Conservation (phyloP, 1,139 yeast species). For the Pichia sp. region DNA sequence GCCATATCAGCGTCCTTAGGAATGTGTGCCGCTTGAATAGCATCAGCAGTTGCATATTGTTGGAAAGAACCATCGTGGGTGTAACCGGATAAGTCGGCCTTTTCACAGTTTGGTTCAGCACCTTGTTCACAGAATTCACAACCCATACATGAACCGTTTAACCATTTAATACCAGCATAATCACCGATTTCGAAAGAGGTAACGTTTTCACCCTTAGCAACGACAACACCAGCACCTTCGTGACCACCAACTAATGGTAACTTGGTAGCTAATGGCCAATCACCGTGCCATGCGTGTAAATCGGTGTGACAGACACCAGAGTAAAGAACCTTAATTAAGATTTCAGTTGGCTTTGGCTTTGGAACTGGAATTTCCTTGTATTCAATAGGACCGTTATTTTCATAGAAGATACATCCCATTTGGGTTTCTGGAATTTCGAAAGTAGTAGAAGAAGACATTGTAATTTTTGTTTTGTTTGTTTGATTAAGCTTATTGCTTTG, state of each 20-base stretch:
- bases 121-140: conserved; percentile 63
- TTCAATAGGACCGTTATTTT: conserved; percentile 38
- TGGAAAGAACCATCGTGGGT: conserved; percentile 78
- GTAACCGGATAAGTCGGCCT: conserved; percentile 66
- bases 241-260: conserved; percentile 75
- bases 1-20: conserved; percentile 62
- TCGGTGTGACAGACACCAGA: conserved; percentile 79
- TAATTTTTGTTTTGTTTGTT: background rate
- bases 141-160: conserved; percentile 61
- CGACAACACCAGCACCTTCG: conserved; percentile 79
- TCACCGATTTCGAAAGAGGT: conserved; percentile 62
- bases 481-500: no score
- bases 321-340: conserved; percentile 57
- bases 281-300: conserved; percentile 75
- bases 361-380: conserved; percentile 64
- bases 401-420: conserved; percentile 38
- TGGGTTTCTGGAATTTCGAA: conserved; percentile 33
- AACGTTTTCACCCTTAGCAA: conserved; percentile 58
- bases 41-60: conserved; percentile 74
- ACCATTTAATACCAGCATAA: conserved; percentile 68
- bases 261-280: conserved; percentile 61
- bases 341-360: conserved; percentile 56
- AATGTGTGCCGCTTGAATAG: conserved; percentile 65
- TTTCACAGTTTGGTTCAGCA: conserved; percentile 57
- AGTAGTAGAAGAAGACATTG: conserved; percentile 4